phyloP scores from a whole-genome alignment of 2,329 filamentous ascomycete genomes.

The Teratosphaeriaceae sp. region DNA sequence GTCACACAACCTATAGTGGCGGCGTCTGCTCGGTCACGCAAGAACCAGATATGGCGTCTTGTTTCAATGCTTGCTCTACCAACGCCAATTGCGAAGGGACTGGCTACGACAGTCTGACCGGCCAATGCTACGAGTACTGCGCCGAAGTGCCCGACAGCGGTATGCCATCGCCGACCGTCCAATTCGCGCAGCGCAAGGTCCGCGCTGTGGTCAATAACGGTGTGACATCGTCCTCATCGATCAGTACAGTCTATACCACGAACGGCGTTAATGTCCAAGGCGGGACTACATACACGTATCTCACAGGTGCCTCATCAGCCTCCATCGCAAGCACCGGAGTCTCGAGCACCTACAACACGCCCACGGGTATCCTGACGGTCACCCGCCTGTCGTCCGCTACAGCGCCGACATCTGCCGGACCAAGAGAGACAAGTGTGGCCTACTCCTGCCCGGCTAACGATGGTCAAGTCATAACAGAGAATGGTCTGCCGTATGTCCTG shows the following conservation, averaged over 20 bases:
- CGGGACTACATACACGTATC: slow-evolving; percentile 1
- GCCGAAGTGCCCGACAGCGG: slow-evolving; percentile 2
- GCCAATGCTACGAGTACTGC: slow-evolving; percentile 6
- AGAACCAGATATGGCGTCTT: slow-evolving; percentile 4
- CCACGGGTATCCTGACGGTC: slow-evolving; percentile 1
- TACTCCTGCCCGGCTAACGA: slow-evolving; percentile 16
- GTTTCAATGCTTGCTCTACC: slow-evolving; percentile 4
- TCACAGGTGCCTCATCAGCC: neutral
- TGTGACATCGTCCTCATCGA: neutral
- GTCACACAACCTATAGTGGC: slow-evolving; percentile 5
- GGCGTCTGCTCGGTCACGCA: neutral
- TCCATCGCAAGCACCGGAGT: neutral
- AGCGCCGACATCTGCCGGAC: slow-evolving; percentile 12
- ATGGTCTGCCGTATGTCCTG: slow-evolving; percentile 15
- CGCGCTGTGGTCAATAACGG: slow-evolving; percentile 3
- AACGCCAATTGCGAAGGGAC: slow-evolving; percentile 3
- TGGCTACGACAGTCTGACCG: slow-evolving; percentile 1
- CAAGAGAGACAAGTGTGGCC: slow-evolving; percentile 12
- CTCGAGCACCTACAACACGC: neutral
- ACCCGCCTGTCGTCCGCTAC: slow-evolving; percentile 9
- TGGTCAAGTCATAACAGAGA: slow-evolving; percentile 15
- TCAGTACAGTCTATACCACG: slow-evolving; percentile 1
- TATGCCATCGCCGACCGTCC: neutral
- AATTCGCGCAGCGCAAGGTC: slow-evolving; percentile 4
- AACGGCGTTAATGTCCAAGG: slow-evolving; percentile 2